Percentiles rank a stretch among this genome's conserved stretches.
Evolutionary conservation across 441 rosid genomes (phyloP).

Genomic region (Melastoma candidum): DNA sequence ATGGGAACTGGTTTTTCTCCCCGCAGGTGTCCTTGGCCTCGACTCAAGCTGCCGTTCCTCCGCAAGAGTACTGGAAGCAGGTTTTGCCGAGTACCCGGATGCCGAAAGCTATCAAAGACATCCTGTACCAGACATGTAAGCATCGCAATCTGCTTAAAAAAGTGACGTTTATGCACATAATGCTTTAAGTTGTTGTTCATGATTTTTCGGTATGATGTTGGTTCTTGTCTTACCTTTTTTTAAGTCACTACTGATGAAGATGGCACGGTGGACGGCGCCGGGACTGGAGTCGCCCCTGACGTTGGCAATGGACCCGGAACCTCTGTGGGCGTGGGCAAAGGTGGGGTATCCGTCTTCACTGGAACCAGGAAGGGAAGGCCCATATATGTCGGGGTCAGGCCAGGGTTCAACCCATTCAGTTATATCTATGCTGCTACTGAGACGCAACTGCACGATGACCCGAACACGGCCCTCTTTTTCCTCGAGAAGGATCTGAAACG

Average conservation of each 20-base stretch:
- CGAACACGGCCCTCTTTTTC: slow-evolving; percentile 14
- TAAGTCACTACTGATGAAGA: too few relatives aligned
- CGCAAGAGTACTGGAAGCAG: too few relatives aligned
- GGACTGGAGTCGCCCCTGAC: slow-evolving; percentile 1
- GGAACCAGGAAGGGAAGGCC: slow-evolving; percentile 7
- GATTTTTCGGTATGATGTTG: too few relatives aligned
- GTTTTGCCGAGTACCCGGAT: too few relatives aligned
- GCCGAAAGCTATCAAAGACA: too few relatives aligned
- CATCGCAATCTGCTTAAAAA: too few relatives aligned
- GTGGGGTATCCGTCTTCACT: slow-evolving; percentile 5
- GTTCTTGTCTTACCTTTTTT: too few relatives aligned
- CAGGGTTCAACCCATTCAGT: accelerated
- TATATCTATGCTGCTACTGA: accelerated
- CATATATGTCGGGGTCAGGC: background rate
- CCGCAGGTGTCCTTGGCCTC: too few relatives aligned
- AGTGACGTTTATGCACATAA: too few relatives aligned
- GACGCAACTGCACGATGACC: slow-evolving; percentile 3
- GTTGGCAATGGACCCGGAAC: slow-evolving; percentile 7
- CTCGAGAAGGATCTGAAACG: slow-evolving; percentile 11
- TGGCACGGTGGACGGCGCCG: background rate
- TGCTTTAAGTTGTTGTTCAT: too few relatives aligned
- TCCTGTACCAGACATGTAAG: too few relatives aligned
- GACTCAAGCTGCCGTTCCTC: too few relatives aligned
- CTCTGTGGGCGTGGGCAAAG: slow-evolving; percentile 8
- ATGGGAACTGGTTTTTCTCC: background rate